Percentiles rank a stretch among this genome's conserved stretches.
Conservation (phyloP, 2,329 filamentous ascomycete species). For the Alternaria sp. region DNA sequence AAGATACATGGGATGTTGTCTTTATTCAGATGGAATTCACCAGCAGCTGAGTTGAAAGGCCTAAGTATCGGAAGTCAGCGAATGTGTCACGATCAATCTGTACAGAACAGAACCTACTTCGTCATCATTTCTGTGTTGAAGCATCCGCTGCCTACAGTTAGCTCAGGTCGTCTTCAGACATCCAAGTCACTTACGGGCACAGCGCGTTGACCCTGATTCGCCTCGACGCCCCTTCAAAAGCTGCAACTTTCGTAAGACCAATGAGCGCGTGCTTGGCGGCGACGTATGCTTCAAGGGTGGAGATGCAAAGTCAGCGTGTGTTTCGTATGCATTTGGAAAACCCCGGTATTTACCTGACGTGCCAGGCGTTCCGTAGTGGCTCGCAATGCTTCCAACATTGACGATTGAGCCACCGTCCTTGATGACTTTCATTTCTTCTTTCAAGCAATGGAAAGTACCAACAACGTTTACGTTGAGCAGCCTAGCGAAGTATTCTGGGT, state of each 20-base stretch:
- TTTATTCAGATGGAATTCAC: background rate
- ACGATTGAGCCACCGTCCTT: conserved; percentile 28
- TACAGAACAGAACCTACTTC: background rate
- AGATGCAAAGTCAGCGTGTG: background rate
- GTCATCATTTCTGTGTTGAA: conserved; percentile 2
- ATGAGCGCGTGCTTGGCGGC: conserved; percentile 49
- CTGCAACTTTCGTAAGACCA: conserved; percentile 46
- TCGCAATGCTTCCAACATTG: conserved; percentile 9
- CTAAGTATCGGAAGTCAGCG: background rate
- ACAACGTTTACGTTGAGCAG: conserved; percentile 48
- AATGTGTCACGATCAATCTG: background rate
- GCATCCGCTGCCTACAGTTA: background rate
- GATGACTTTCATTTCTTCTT: conserved; percentile 29
- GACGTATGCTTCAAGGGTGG: conserved; percentile 30
- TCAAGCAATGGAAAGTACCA: conserved; percentile 41
- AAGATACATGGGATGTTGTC: background rate
- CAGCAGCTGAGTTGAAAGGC: background rate
- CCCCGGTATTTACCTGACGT: background rate
- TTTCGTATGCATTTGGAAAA: background rate
- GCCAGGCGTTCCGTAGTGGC: conserved; percentile 30
- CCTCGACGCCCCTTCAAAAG: conserved; percentile 41
- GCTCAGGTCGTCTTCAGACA: background rate
- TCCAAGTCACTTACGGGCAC: conserved; percentile 9
- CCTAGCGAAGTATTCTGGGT: conserved; percentile 23
- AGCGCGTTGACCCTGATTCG: conserved; percentile 18